Base-by-base conservation (phyloP, 2,329 filamentous ascomycete genomes). In the Penicillium sp. region DNA sequence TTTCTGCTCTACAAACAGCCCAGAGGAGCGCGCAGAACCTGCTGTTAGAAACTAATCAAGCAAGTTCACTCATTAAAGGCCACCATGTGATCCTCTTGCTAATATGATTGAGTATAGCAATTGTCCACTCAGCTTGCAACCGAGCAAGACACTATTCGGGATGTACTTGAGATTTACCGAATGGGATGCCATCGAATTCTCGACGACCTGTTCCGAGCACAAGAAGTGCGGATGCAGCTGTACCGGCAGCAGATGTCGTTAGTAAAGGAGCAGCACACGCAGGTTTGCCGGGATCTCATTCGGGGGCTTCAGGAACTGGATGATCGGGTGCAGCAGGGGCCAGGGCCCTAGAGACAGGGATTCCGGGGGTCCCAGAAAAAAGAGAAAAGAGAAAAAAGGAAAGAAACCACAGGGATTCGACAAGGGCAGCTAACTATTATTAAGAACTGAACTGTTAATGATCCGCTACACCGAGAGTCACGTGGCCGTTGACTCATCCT, bases 91-190 rank as follows among this genome's bases (percentile, higher is more conserved):
- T 40, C 14, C 35, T 14, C 6, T 9, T 10, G 28, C 20, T 28
- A 27, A 16, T 35, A 8, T 41, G 44, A 29, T 44, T 11, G 18
- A 22, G 38, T 6, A n/a, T 53, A 76, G 62, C 64, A 64, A 14
- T 65, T 79, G 8, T 55, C 73, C 7, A 67, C 59, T 1, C 69
- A 76, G 45, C 66, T 80, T 14, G 64, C 75, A 7, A 66, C 71
- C n/a, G 68, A 72, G 36, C 75, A 77, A 53, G 66, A 65, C 3
- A 70, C 69, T 1, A 65, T 76, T 22, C 60, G 58, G 3, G 65
- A 72, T 23, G 69, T 76, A 22, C 56, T 76, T 3, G 63, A 69
- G 6, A 68, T 67, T 20, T 79, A 74, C 52, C 65, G 63, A 28
- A 58, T 65, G 24, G 71, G 74, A 40, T 74, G 71, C 35, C 51